A percentile compares a stretch with the other conserved stretches of the same genome.
phyloP scores from a whole-genome alignment of 352 stramenopile genomes.

The Globisporangium middletonii region DNA sequence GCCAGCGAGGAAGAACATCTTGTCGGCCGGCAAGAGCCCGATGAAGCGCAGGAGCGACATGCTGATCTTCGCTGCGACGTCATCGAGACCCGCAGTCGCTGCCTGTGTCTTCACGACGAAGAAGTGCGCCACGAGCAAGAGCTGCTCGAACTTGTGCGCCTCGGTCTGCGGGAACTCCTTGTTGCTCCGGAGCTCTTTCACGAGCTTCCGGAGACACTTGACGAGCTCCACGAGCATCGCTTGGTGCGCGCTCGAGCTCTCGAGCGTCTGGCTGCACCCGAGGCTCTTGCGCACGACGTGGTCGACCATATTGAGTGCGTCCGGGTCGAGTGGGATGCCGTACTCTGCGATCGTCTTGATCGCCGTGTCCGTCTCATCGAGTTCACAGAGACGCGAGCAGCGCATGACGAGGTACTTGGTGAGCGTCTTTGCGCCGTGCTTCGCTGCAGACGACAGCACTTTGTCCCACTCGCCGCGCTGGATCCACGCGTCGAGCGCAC shows the following conservation, averaged over 20 bases:
- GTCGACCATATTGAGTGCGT: conserved; percentile 50
- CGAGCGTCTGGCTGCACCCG: conserved; percentile 32
- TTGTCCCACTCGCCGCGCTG: conserved; percentile 92
- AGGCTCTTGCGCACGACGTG: conserved; percentile 51
- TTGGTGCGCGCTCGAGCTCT: conserved; percentile 34
- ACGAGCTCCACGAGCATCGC: conserved; percentile 57
- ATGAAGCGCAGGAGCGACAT: conserved; percentile 90
- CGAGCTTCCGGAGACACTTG: conserved; percentile 52
- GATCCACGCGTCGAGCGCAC: conserved; percentile 88
- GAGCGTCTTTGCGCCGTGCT: conserved; percentile 66
- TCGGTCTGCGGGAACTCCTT: conserved; percentile 48
- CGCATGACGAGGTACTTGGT: conserved; percentile 86
- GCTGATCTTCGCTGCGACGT: conserved; percentile 71
- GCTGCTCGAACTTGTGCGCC: conserved; percentile 72
- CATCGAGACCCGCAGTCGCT: conserved; percentile 42
- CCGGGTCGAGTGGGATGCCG: conserved; percentile 59
- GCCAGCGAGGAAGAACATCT: conserved; percentile 92
- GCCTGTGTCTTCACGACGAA: conserved; percentile 72
- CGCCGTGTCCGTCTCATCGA: conserved; percentile 67
- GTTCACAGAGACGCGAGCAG: conserved; percentile 60
- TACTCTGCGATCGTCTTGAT: conserved; percentile 77
- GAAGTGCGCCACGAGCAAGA: conserved; percentile 72
- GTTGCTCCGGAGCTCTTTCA: conserved; percentile 59
- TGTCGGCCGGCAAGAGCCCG: conserved; percentile 87
- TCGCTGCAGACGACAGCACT: conserved; percentile 81